Evolutionary conservation across 352 stramenopile genomes (phyloP).

Genomic region (Globisporangium camurandrum): DNA sequence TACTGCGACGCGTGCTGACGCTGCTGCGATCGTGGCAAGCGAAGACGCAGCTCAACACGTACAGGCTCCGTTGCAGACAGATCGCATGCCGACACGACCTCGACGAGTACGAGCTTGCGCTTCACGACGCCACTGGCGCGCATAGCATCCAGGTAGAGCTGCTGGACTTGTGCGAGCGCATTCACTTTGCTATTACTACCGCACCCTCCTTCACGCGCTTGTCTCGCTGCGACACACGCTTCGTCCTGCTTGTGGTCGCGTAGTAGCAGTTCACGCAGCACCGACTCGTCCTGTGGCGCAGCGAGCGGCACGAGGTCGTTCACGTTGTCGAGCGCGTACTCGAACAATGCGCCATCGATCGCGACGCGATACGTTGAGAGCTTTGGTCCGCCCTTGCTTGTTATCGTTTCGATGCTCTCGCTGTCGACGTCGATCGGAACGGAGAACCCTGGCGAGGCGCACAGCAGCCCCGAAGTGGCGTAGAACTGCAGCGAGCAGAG

Average conservation of each 20-base stretch:
- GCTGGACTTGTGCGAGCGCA: background rate
- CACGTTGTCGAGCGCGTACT: constrained; percentile 55
- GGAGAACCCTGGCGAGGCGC: constrained; percentile 50
- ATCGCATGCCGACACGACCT: constrained; percentile 6
- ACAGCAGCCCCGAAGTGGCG: constrained; percentile 39
- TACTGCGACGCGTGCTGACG: background rate
- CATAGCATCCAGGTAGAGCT: constrained; percentile 8
- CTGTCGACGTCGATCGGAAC: constrained; percentile 22
- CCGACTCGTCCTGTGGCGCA: constrained; percentile 24
- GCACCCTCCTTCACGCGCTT: background rate
- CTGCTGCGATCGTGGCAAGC: constrained; percentile 1
- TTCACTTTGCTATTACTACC: background rate
- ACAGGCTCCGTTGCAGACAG: constrained; percentile 2
- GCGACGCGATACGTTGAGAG: constrained; percentile 40
- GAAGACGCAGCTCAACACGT: constrained; percentile 5
- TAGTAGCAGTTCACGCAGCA: constrained; percentile 35
- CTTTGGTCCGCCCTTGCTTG: constrained; percentile 23
- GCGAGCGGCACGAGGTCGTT: constrained; percentile 41
- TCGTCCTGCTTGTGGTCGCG: constrained; percentile 33
- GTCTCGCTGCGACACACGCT: constrained; percentile 11
- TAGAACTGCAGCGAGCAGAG: constrained; percentile 49
- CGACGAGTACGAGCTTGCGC: constrained; percentile 5
- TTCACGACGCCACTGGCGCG: constrained; percentile 4
- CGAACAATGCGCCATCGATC: constrained; percentile 31
- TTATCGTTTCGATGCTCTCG: constrained; percentile 24